Evolutionary conservation across 2,329 filamentous ascomycete genomes (phyloP), one percentile per base, ranked within the genome.

Genomic region (Arthrobotrys megalospora): DNA sequence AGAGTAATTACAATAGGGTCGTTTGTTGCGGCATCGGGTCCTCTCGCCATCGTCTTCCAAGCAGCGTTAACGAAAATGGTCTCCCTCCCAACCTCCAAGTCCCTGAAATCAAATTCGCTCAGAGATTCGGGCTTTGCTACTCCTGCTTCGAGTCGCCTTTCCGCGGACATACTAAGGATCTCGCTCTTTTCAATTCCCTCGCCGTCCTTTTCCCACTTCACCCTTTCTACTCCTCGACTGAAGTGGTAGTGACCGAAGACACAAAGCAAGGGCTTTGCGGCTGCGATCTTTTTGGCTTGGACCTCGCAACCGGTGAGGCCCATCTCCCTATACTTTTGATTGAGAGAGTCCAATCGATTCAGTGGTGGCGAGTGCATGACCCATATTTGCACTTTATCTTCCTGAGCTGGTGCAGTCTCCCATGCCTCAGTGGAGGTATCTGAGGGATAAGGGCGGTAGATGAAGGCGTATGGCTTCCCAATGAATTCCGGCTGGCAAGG

Each of bases 171-270:
- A 28, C 55, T 68, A 21, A 70, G 32, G 16, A 77, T 64, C 45
- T 69, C 65, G 28, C 64, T 69, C 12, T 64, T 48, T 32, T 58
- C 53, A 32, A 68, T 47, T 2, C n/a, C 28, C 6, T 69, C 71
- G 19, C 58, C 36, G 48, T 69, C 64, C 5, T 64, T 38, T 28
- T 71, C 38, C 69, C 69, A 73, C 38, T 36, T 60, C 6, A 70
- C 73, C n/a, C 66, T 52, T 53, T 77, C 73, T 14, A 77, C 66
- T 1, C 73, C 73, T 41, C 66, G 70, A 52, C 73, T 77, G n/a
- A 65, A 66, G 21, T 77, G 73, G 36, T 70, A 77, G 34, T 77
- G 73, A 2, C 73, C 73, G 32, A 77, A 77, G 38, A 77, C 73
- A 16, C 73, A 77, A 8, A 77, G 73, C 14, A 70, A 11, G 12